Base-by-base conservation (phyloP, 2,329 filamentous ascomycete genomes). In the Zymoseptoria crescenta region DNA sequence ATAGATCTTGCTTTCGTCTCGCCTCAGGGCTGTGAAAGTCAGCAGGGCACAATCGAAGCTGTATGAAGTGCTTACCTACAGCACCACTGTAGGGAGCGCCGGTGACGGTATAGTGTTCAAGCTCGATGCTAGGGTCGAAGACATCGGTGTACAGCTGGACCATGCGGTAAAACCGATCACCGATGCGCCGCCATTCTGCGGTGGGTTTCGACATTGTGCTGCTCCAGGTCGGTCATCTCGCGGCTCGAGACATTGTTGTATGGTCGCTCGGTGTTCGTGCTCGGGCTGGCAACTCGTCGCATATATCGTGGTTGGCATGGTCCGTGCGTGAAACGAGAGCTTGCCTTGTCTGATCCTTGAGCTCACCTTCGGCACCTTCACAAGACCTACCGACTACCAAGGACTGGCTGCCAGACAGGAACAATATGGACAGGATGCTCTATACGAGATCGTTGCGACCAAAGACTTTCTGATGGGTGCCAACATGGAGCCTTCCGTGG, bases 11-110 rank as follows among this genome's bases (percentile, higher is more conserved):
- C 82, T 83, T 68, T 95, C 89, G 76, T 97, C 91, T 54, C 91
- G 90, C 79, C 91, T 91, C 60, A 97, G 79, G 55, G 93, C 91
- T 96, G 72, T 49, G 49, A n/a, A 49, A 27, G 59, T 73, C 62
- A 72, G 69, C 52, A 27, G 10, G 56, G 50, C 49, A 54, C 60
- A 60, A 19, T 41, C 7, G 27, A 27, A 19, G 30, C 50, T 45
- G 35, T 28, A 8, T 49, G 52, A 41, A 56, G 67, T 66, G 67
- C 74, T 59, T 85, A 96, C 92, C 92, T 79, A 97, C 81, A 72
- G 94, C 92, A 70, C 94, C 94, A 69, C 89, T 91, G 75, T 94
- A 96, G 24, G 91, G 91, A 73, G 94, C 95, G 71, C 92, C 94
- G 59, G 87, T 87, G 70, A 96, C 87, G 69, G 93, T 82, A 78